These are phyloP conservation scores for Madurella fahalii DNA, from an alignment of 2,329 filamentous ascomycete species.

Conservation along the genomic window DNA sequence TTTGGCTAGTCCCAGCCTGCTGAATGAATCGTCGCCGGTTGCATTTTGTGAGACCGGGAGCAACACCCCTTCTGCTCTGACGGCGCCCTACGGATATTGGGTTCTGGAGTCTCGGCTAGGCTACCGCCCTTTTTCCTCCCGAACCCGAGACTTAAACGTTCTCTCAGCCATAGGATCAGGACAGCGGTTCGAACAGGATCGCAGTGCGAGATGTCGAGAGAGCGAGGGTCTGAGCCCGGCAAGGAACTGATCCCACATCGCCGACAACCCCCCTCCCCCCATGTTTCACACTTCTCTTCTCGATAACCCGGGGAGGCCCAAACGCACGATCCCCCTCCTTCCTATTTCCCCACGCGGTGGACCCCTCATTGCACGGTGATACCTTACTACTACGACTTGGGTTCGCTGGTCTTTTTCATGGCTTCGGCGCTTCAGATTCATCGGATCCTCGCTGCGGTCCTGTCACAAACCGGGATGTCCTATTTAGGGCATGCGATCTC, in stretches of 20 bases:
- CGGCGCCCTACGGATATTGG: no score
- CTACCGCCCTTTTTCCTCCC: no score
- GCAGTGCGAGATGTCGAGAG: no score
- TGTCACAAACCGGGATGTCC: no score
- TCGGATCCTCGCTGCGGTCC: not conserved
- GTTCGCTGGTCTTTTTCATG: not conserved
- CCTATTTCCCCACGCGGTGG: slow-evolving; percentile 1
- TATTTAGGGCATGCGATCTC: no score
- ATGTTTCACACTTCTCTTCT: slow-evolving; percentile 21
- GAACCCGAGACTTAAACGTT: no score
- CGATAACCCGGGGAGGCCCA: slow-evolving; percentile 1
- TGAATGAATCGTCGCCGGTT: not conserved
- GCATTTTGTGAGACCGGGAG: not conserved
- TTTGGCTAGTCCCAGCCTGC: not conserved
- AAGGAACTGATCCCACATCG: no score
- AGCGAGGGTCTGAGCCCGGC: no score
- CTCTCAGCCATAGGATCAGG: no score
- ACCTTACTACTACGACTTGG: not conserved
- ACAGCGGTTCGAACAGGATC: no score
- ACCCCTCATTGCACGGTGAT: not conserved
- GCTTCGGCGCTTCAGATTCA: slow-evolving; percentile 11
- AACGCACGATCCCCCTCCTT: slow-evolving; percentile 20
- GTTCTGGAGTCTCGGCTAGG: no score
- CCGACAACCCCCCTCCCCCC: not conserved
- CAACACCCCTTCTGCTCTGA: no score